Evolutionary conservation across 108 stramenopile species (phyloP).

Genomic region (Nitzschia sp.): DNA sequence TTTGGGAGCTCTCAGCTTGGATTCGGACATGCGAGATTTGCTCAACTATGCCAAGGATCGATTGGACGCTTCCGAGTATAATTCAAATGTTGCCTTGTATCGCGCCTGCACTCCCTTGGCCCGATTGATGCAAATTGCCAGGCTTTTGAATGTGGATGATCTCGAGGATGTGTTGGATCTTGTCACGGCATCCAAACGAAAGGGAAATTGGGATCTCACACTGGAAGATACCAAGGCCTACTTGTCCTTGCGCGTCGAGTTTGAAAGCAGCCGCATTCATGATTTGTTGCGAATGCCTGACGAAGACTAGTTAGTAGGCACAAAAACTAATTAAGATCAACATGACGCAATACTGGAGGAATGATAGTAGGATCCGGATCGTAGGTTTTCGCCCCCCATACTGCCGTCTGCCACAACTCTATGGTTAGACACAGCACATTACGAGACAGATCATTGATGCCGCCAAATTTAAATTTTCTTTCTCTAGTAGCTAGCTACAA

Average conservation of each 20-base stretch:
- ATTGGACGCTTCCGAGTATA: slow-evolving; percentile 56
- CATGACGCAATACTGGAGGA: no score
- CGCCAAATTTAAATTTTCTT: no score
- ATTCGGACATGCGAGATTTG: slow-evolving; percentile 82
- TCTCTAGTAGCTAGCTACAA: no score
- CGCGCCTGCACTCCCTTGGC: slow-evolving; percentile 70
- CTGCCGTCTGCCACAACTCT: no score
- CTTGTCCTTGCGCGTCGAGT: slow-evolving; percentile 72
- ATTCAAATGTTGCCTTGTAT: slow-evolving; percentile 65
- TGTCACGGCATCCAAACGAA: slow-evolving; percentile 74
- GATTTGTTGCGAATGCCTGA: slow-evolving; percentile 51
- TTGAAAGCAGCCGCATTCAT: slow-evolving; percentile 70
- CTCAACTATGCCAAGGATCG: slow-evolving; percentile 72
- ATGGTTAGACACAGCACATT: no score
- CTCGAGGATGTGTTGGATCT: slow-evolving; percentile 85
- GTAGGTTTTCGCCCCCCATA: no score
- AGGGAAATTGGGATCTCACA: slow-evolving; percentile 84
- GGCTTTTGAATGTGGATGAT: slow-evolving; percentile 82
- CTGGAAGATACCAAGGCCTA: slow-evolving; percentile 77
- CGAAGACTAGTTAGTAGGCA: no score
- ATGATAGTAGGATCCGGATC: no score
- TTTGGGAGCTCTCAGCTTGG: slow-evolving; percentile 77
- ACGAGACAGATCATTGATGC: no score
- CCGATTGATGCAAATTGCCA: slow-evolving; percentile 76
- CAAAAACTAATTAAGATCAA: no score